Percentiles rank a stretch among this genome's conserved stretches.
Conservation (phyloP, 495 filamentous ascomycete genomes). For the Podospora conica region DNA sequence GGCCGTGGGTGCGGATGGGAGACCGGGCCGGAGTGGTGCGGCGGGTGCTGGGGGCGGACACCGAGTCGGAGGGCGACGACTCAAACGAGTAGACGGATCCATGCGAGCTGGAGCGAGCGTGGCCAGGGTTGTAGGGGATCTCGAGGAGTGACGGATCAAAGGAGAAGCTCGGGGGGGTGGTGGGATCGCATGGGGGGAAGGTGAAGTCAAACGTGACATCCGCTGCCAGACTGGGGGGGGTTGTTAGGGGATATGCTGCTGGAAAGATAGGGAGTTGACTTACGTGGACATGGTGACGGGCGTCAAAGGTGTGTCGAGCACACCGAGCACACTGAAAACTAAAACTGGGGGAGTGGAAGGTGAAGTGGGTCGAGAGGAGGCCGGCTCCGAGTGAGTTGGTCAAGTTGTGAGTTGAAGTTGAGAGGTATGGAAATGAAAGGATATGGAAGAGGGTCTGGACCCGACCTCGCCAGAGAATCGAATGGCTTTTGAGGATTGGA, state of each 20-base stretch:
- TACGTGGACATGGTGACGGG: constrained; percentile 47
- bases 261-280: constrained; percentile 19
- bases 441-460: constrained; percentile 12
- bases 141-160: constrained; percentile 50
- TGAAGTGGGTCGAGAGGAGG: constrained; percentile 26
- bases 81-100: constrained; percentile 52
- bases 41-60: constrained; percentile 47
- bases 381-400: constrained; percentile 33
- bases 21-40: constrained; percentile 67
- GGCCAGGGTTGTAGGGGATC: constrained; percentile 41
- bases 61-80: constrained; percentile 71
- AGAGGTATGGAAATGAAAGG: constrained; percentile 18
- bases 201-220: constrained; percentile 49
- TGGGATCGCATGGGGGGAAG: constrained; percentile 42
- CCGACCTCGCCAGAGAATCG: constrained; percentile 27
- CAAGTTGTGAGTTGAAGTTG: constrained; percentile 8
- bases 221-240: constrained; percentile 39
- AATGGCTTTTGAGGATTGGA: constrained; percentile 12
- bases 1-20: constrained; percentile 73
- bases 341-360: constrained; percentile 21
- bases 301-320: constrained; percentile 25
- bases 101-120: constrained; percentile 48
- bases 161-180: constrained; percentile 45
- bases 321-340: constrained; percentile 33
- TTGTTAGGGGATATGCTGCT: constrained; percentile 21